Evolutionary conservation across 495 filamentous ascomycete species (phyloP), one percentile per base, ranked within the genome.

Genomic region (Penicillium malachiteum): DNA sequence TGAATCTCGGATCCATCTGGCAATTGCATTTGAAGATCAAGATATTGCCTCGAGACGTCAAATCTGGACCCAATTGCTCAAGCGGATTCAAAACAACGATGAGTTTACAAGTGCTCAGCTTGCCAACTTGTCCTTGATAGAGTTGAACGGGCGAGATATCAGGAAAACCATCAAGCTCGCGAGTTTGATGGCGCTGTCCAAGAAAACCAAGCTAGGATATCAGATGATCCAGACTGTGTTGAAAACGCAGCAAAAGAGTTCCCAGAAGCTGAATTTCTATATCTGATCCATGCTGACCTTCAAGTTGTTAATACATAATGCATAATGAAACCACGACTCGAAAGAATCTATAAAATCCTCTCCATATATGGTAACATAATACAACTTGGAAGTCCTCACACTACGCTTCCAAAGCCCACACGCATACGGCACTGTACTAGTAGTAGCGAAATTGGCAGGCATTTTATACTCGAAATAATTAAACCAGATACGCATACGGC

Each of bases 151-250:
- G 9, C 55, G 71, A 21, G 65, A 69, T 54, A 83, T 83, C 57
- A 83, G 81, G 70, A 82, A 84, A 44, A 61, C 79, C 9, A 55
- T 83, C 41, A 80, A 80, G 63, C 79, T 78, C 1, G 63, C 65
- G 5, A 49, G 65, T 18, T 54, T 71, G 9, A 43, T 71, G 39
- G 69, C 69, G 2, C 52, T 58, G 58, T 57, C 57, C 21, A 48
- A 63, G 56, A 50, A 60, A 38, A 43, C 35, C 21, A 38, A 59
- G 11, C 32, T 66, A 10, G 39, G 41, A 5, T 66, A 44, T 14
- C 37, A 56, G 33, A 58, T 65, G 42, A 32, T 67, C 7, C 30
- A 65, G 50, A 54, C 38, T 12, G 58, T 67, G 16, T 46, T 67
- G 45, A 54, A 40, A 17, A 48, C 58, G 17, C 55, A 52, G n/a